Evolutionary conservation across 352 stramenopile species (phyloP), one percentile per base, ranked within the genome.

Genomic region (Thalassiosira delicatula): DNA sequence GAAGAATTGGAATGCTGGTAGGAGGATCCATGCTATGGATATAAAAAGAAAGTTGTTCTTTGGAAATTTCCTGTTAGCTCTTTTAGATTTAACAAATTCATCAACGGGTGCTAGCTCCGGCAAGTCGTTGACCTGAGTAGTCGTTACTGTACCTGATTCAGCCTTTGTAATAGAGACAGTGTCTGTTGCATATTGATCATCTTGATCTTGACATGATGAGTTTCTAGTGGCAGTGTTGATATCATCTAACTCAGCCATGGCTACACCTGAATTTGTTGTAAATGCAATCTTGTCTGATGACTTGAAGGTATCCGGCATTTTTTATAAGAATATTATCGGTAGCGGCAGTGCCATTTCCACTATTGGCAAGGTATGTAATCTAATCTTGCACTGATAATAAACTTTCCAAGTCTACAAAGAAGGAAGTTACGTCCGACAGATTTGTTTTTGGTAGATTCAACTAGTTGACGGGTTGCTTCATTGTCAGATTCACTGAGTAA

Each of bases 231-330:
- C 51, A 61, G 4, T 35, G 30, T 2, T 35, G 4, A 14, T 35
- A 5, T 23, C 51, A 27, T 11, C 11, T 17, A 54, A 27, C 12
- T 54, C 7, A 5, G 21, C 14, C n/a, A 69, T 30, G 8, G 61
- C 37, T 1, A 75, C 66, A 75, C 65, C 49, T 14, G 49, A 63
- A n/a, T 66, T 17, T 17, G 49, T 40, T 21, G 54, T 66, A 35
- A 56, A 75, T 33, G 49, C 23, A 23, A 75, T 75, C 23, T 75
- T 32, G 21, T 65, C 25, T 33, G 66, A 63, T 27, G 51, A 25
- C 54, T 53, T 51, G 30, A 75, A 75, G 37, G 63, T 14, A 33
- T 53, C 51, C 8, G 65, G 25, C 66, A 75, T 75, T n/a, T n/a
- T n/a, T n/a, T n/a, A n/a, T n/a, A n/a, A 19, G 0, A 54, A 14